A percentile compares a stretch with the other conserved stretches of the same genome.
Conservation (phyloP, 2,329 filamentous ascomycete genomes). For the Periconia macrospinosa region DNA sequence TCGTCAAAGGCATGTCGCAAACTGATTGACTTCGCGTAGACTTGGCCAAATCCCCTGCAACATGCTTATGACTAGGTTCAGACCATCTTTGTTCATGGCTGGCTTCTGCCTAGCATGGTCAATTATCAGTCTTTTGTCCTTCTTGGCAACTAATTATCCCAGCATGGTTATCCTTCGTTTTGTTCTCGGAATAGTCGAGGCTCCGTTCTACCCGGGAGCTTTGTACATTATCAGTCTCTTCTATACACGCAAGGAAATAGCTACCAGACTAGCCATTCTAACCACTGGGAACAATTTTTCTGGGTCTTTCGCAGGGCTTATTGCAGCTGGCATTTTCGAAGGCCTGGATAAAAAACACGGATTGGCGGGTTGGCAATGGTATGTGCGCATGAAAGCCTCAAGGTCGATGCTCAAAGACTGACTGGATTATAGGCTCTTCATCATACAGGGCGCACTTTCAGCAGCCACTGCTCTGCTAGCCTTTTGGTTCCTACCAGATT, state of each 20-base stretch:
- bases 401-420: not conserved
- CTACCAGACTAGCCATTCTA: slow-evolving; percentile 35
- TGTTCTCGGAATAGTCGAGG: slow-evolving; percentile 30
- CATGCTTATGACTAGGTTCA: slow-evolving; percentile 43
- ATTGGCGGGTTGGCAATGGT: slow-evolving; percentile 46
- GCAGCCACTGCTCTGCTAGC: slow-evolving; percentile 5
- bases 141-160: slow-evolving; percentile 31
- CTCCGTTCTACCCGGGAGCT: slow-evolving; percentile 37
- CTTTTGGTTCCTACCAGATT: slow-evolving; percentile 28
- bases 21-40: slow-evolving; percentile 30
- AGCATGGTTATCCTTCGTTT: slow-evolving; percentile 33
- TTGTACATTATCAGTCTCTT: slow-evolving; percentile 40
- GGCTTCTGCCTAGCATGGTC: slow-evolving; percentile 40
- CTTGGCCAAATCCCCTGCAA: slow-evolving; percentile 44
- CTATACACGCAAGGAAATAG: slow-evolving; percentile 41
- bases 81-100: slow-evolving; percentile 32
- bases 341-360: slow-evolving; percentile 44
- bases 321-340: slow-evolving; percentile 40
- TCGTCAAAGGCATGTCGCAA: not conserved
- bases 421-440: slow-evolving; percentile 31
- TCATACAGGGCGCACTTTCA: slow-evolving; percentile 45
- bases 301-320: slow-evolving; percentile 46
- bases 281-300: slow-evolving; percentile 45
- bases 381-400: not conserved
- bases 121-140: slow-evolving; percentile 26